phyloP scores from a whole-genome alignment of 2,329 filamentous ascomycete species.

The Diaporthe humulicola region DNA sequence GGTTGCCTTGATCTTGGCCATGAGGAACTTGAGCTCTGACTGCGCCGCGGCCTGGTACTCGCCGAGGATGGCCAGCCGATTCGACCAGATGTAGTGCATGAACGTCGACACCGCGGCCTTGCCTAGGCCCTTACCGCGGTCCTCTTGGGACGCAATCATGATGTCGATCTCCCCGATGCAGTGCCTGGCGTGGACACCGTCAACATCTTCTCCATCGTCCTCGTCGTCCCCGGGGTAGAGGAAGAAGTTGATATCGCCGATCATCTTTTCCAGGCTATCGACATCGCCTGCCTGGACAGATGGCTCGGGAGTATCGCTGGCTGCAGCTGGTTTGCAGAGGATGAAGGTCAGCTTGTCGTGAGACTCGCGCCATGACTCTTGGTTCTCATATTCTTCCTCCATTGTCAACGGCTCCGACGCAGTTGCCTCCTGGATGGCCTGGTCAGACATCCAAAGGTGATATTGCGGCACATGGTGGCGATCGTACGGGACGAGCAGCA shows the following conservation, averaged over 20 bases:
- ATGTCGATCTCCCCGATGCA: constrained; percentile 83
- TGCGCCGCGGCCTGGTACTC: constrained; percentile 60
- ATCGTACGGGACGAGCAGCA: constrained; percentile 88
- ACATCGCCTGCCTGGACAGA: constrained; percentile 54
- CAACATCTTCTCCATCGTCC: constrained; percentile 45
- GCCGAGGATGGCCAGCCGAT: constrained; percentile 66
- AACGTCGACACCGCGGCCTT: constrained; percentile 75
- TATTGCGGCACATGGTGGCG: constrained; percentile 85
- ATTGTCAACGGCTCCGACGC: constrained; percentile 88
- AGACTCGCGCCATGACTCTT: constrained; percentile 85
- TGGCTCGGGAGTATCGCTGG: constrained; percentile 7
- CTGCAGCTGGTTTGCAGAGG: constrained; percentile 68
- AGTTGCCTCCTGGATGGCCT: constrained; percentile 85
- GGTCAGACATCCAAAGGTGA: constrained; percentile 91
- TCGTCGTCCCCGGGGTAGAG: constrained; percentile 70
- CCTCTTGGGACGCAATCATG: constrained; percentile 78
- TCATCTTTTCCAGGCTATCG: constrained; percentile 71
- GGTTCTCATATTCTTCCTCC: constrained; percentile 89
- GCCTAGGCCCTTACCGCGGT: constrained; percentile 75
- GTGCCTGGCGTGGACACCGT: constrained; percentile 29
- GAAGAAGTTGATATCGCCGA: constrained; percentile 87
- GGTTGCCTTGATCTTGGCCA: constrained; percentile 64
- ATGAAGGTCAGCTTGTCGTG: constrained; percentile 95
- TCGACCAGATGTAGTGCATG: constrained; percentile 73
- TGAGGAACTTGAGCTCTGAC: constrained; percentile 46